Evolutionary conservation across 345 rosid species (phyloP), one percentile per base, ranked within the genome.

Genomic region (Gossypium arboreum): DNA sequence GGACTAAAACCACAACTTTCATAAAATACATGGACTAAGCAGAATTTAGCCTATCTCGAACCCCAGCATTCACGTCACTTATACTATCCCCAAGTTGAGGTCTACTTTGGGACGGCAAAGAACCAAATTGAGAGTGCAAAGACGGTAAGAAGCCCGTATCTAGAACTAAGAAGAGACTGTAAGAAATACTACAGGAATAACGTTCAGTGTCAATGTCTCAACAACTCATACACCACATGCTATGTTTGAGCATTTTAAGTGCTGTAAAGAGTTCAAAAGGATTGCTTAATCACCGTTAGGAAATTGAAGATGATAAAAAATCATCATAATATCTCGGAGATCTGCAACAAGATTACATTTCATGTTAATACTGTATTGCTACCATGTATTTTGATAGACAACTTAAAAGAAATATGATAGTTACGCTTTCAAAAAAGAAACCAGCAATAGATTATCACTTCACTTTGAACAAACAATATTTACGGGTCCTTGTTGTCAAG

Each of bases 251-350:
- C 41, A 43, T 15, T 52, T 54, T 73, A 69, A 79, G 70, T 20
- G 69, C 67, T 24, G 60, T 70, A 45, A 48, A 44, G 47, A 9
- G 24, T 51, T 57, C 58, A 22, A 22, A 15, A 48, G 10, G 47
- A 75, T 52, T 25, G 71, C 43, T 20, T 13, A 7, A 57, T 54
- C 39, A 9, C 63, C 63, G 3, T 16, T 41, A 16, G 48, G 64
- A 25, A 52, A 48, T 72, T 65, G 79, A 78, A 60, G 75, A 48
- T 34, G 74, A 56, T 51, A 47, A 44, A 13, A 34, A 52, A 27
- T 62, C 73, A 68, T 88, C 89, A 94, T 74, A 94, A 80, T 51
- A 94, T 88, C 84, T 94, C 98, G 25, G 88, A 91, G 78, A 94
- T 88, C 97, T 92, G 95, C 88, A 88, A 67, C 48, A 76, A 2